Evolutionary conservation across 2,329 filamentous ascomycete species (phyloP), one percentile per base, ranked within the genome.

Genomic region (Blastomyces percursus): DNA sequence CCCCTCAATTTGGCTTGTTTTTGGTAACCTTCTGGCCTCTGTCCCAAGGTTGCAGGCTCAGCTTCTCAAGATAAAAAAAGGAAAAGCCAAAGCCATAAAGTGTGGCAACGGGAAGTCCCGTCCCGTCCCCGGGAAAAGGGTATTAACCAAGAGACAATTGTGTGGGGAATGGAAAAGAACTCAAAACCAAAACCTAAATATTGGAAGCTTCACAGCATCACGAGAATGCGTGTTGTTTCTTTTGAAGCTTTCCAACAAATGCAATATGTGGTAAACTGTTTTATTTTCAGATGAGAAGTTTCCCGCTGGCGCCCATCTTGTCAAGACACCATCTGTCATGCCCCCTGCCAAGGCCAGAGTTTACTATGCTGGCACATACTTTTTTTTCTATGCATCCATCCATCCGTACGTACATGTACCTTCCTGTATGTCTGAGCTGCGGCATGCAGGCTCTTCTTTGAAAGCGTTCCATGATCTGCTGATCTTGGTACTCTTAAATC

Each of bases 81-180:
- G 12, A 38, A 38, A 38, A 38, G 11, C 32, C 12, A 54, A 44
- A 58, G 35, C 35, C 35, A 27, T 9, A 42, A n/a, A 44, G 8
- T 59, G 24, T 59, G 56, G 38, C 42, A 59, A 30, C 56, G 42
- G 56, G 40, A 48, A 59, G 24, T 46, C 38, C 56, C 40, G 56
- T n/a, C 38, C 56, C 24, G 56, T 30, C 21, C 16, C 16, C 19
- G 54, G 35, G 32, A 32, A 42, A 40, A 21, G 32, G 54, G 51
- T 21, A 35, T 54, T 30, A 54, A 54, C 51, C 51, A 54, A n/a
- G n/a, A n/a, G n/a, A 54, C 2, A 32, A 32, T 54, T 14, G 27
- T 51, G 48, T 51, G 21, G 48, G 51, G 51, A n/a, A 32, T n/a
- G 16, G 3, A 35, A 54, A n/a, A 14, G 16, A 12, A 6, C 12